These are phyloP conservation scores for Gomphus sp. DNA, from an alignment of 1,284 basidiomycete genomes.

Conservation along the genomic window DNA sequence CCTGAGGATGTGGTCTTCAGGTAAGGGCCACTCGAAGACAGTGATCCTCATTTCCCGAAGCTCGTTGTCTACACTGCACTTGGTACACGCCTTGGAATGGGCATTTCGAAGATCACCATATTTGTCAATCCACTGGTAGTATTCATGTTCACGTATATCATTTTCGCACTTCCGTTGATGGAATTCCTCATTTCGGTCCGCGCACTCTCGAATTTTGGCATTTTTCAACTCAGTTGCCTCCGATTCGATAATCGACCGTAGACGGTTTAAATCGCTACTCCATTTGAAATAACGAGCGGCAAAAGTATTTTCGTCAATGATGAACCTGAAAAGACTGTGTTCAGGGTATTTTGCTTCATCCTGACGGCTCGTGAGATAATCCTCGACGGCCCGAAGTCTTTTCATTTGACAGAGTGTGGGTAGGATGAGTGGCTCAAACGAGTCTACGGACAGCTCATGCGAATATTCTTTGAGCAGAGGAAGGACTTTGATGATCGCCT, in stretches of 20 bases:
- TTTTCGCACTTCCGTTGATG: constrained; percentile 12
- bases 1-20: constrained; percentile 17
- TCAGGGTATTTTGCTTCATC: neutral
- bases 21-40: constrained; percentile 43
- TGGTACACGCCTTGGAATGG: constrained; percentile 17
- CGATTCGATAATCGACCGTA: constrained; percentile 22
- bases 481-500: constrained; percentile 21
- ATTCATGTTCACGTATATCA: constrained; percentile 4
- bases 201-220: constrained; percentile 19
- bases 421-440: constrained; percentile 32
- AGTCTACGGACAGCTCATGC: constrained; percentile 29
- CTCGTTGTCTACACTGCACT: constrained; percentile 23
- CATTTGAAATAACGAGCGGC: constrained; percentile 22
- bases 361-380: constrained; percentile 24
- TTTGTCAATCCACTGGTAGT: neutral
- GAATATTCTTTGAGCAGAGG: constrained; percentile 33
- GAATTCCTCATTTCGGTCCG: constrained; percentile 14
- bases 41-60: constrained; percentile 23
- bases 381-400: constrained; percentile 19
- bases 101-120: neutral
- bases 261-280: constrained; percentile 13
- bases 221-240: constrained; percentile 14
- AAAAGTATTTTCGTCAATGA: constrained; percentile 15
- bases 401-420: constrained; percentile 19
- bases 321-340: constrained; percentile 18